Base-by-base conservation (phyloP, 257 asterid species). In the Ocimum tenuiflorum region DNA sequence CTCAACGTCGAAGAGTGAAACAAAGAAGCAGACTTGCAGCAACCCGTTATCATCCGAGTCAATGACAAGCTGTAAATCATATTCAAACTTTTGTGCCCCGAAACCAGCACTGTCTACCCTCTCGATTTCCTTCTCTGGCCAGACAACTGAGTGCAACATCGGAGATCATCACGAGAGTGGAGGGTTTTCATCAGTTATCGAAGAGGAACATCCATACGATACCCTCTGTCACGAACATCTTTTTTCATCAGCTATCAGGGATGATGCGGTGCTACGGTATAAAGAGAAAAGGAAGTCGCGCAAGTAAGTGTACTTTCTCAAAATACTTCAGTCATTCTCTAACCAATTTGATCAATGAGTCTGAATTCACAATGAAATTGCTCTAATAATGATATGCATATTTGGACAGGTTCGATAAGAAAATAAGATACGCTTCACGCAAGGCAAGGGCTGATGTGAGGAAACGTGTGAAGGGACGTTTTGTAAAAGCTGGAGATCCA, bases 391-490 rank as follows among this genome's bases (percentile, higher is more conserved):
- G 49, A 51, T 11, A 22, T 63, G 56, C 6, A 54, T 53, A 38
- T 71, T 15, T 63, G 18, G 29, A 69, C 73, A 86, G 91, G 85
- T 86, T 86, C 23, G 81, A 82, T 31, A 79, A 79, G 50, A 85
- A 75, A 56, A 82, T 86, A 70, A 78, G 91, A 61, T 86, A 86
- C 13, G 88, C 80, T 27, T 83, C 87, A 29, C 83, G 90, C 65
- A 86, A 86, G 83, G 89, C 77, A 47, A 74, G 86, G 57, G 91
- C 88, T 57, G 94, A 86, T 70, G 83, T 78, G 19, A 81, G 94
- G 75, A 86, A 77, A 80, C 91, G 91, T 35, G 95, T 84, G 79
- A 84, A 86, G 79, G 89, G 95, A 23, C 87, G 91, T 35, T 86
- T 84, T 69, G 84, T 86, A 65, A 84, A 84, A 75, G 83, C 86